Percentiles rank a stretch among this genome's conserved stretches.
These are phyloP conservation scores for Starmerella tilneyi DNA, from an alignment of 805 yeast species.

Conservation along the genomic window DNA sequence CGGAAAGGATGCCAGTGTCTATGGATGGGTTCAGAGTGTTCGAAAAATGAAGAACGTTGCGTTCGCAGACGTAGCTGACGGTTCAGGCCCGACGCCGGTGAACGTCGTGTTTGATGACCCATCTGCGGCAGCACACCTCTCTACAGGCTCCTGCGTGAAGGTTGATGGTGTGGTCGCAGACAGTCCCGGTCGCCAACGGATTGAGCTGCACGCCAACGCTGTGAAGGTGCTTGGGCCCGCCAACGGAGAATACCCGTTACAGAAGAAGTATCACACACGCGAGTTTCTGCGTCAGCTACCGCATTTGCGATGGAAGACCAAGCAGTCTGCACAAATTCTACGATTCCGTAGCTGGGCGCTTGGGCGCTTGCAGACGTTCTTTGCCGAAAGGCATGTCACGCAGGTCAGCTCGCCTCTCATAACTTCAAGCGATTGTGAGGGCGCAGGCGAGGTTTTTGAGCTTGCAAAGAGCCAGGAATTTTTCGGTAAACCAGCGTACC, in stretches of 20 bases:
- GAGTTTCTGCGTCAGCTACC: conserved; percentile 66
- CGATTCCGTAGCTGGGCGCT: conserved; percentile 67
- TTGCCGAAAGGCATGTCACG: conserved; percentile 43
- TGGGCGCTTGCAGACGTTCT: conserved; percentile 42
- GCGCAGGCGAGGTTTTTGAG: conserved; percentile 84
- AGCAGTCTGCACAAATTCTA: conserved; percentile 52
- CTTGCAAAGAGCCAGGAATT: conserved; percentile 38
- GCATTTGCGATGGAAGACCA: conserved; percentile 63
- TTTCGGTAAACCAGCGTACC: conserved; percentile 55
- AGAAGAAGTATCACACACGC: conserved; percentile 61
- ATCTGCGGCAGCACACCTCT: conserved; percentile 22
- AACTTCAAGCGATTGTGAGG: conserved; percentile 90
- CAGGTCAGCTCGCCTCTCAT: conserved; percentile 80
- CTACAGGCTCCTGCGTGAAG: conserved; percentile 41
- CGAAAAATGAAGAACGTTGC: conserved; percentile 65
- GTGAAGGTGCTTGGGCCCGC: conserved; percentile 53
- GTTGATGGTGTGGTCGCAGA: conserved; percentile 38
- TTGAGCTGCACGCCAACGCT: conserved; percentile 38
- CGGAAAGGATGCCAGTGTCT: conserved; percentile 36
- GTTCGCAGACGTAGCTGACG: conserved; percentile 74
- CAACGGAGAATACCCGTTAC: conserved; percentile 61
- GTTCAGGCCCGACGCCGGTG: conserved; percentile 47
- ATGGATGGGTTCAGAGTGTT: conserved; percentile 69
- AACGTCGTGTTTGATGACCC: conserved; percentile 41
- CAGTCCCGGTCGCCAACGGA: conserved; percentile 43